phyloP scores from a whole-genome alignment of 2,329 filamentous ascomycete genomes.

The Celoporthe dispersa region DNA sequence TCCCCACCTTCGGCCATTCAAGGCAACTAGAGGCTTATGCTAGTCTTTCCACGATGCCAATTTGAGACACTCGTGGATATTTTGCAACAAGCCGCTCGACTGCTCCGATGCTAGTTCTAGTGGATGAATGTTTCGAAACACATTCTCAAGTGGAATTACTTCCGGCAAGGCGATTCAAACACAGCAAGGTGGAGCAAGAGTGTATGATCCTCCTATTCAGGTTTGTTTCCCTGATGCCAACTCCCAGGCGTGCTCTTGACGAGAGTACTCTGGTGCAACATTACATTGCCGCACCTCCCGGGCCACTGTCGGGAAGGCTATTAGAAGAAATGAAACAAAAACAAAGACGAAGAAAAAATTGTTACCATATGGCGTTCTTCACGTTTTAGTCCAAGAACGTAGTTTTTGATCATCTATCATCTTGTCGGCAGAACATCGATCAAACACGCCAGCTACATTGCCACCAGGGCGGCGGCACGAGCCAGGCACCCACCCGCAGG shows the following conservation, averaged over 20 bases:
- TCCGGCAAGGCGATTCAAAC: not conserved
- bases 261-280: not conserved
- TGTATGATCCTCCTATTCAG: not conserved
- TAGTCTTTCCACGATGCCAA: slow-evolving; percentile 11
- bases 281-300: not conserved
- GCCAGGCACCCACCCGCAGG: slow-evolving; percentile 9
- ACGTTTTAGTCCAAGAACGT: not conserved
- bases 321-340: not conserved
- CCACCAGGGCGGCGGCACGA: not conserved
- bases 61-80: slow-evolving; percentile 18
- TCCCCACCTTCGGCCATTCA: not conserved
- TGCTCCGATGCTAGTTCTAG: slow-evolving; percentile 2
- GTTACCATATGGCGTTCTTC: not conserved
- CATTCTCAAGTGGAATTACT: slow-evolving; percentile 2
- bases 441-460: not conserved
- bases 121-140: no score
- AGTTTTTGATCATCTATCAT: not conserved
- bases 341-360: no score
- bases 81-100: slow-evolving; percentile 1
- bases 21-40: not conserved
- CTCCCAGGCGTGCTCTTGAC: no score
- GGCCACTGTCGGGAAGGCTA: no score
- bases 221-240: not conserved
- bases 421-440: not conserved
- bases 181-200: not conserved